Conservation (phyloP, 257 asterid genomes). For the Avicennia marina region DNA sequence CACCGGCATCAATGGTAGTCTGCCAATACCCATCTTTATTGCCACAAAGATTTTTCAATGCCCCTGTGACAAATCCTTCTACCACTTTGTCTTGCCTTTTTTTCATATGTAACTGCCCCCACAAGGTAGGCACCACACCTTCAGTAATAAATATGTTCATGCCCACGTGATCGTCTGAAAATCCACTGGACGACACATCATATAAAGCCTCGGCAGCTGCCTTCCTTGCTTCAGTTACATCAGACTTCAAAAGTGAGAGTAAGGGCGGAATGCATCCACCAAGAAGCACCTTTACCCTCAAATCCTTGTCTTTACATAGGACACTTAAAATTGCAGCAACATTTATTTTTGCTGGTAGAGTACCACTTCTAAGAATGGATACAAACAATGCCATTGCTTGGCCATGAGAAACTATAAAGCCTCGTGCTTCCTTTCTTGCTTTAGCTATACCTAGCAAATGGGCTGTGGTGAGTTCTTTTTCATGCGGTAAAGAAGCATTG, state of each 20-base stretch:
- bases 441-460: slow-evolving; percentile 76
- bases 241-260: slow-evolving; percentile 69
- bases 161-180: slow-evolving; percentile 78
- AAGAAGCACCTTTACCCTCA: slow-evolving; percentile 74
- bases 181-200: slow-evolving; percentile 65
- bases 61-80: slow-evolving; percentile 69
- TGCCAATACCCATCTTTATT: slow-evolving; percentile 77
- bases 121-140: slow-evolving; percentile 72
- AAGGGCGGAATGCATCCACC: slow-evolving; percentile 93
- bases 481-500: slow-evolving; percentile 55
- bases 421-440: slow-evolving; percentile 78
- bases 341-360: slow-evolving; percentile 57
- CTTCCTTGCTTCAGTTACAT: slow-evolving; percentile 62
- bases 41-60: slow-evolving; percentile 85
- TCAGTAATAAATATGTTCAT: slow-evolving; percentile 78
- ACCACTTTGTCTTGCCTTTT: slow-evolving; percentile 68
- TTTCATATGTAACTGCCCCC: slow-evolving; percentile 63
- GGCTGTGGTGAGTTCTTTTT: slow-evolving; percentile 85
- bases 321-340: slow-evolving; percentile 66
- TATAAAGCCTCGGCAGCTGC: slow-evolving; percentile 84
- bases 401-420: slow-evolving; percentile 75
- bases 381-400: slow-evolving; percentile 87
- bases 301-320: slow-evolving; percentile 71
- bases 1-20: slow-evolving; percentile 78
- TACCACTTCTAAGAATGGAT: slow-evolving; percentile 73